Conservation (phyloP, 495 filamentous ascomycete genomes). For the Aspergillus nanangensis region DNA sequence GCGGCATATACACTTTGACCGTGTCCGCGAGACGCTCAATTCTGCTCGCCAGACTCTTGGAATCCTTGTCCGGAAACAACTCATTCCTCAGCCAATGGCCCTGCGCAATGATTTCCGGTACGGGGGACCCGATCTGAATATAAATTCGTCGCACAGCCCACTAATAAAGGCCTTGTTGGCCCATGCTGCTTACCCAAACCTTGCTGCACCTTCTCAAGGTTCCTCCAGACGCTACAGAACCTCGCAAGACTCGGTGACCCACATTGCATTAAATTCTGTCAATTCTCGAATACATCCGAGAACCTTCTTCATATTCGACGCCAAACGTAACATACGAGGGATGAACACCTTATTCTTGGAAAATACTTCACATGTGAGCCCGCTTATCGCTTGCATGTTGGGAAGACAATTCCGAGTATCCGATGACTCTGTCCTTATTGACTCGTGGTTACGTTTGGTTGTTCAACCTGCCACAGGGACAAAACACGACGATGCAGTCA, state of each 20-base stretch:
- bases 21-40: slow-evolving; percentile 1
- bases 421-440: slow-evolving; percentile 34
- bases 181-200: slow-evolving; percentile 46
- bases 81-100: slow-evolving; percentile 15
- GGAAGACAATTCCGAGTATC: slow-evolving; percentile 38
- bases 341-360: not conserved
- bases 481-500: slow-evolving; percentile 21
- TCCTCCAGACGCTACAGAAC: slow-evolving; percentile 2
- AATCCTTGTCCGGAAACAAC: not conserved
- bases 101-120: slow-evolving; percentile 26
- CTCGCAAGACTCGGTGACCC: not conserved
- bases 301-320: slow-evolving; percentile 1
- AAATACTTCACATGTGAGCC: slow-evolving; percentile 39
- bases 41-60: not conserved
- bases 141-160: slow-evolving; percentile 39
- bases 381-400: slow-evolving; percentile 45
- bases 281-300: not conserved
- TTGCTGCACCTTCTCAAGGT: slow-evolving; percentile 30
- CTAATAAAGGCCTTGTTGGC: slow-evolving; percentile 48
- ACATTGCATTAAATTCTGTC: not conserved
- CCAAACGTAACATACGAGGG: too few species aligned
- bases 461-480: slow-evolving; percentile 13
- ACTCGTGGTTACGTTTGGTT: slow-evolving; percentile 46
- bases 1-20: slow-evolving; percentile 6
- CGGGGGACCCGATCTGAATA: slow-evolving; percentile 42